These are phyloP conservation scores for Cystobasidium sp. DNA, from an alignment of 1,284 basidiomycete genomes.

Conservation along the genomic window DNA sequence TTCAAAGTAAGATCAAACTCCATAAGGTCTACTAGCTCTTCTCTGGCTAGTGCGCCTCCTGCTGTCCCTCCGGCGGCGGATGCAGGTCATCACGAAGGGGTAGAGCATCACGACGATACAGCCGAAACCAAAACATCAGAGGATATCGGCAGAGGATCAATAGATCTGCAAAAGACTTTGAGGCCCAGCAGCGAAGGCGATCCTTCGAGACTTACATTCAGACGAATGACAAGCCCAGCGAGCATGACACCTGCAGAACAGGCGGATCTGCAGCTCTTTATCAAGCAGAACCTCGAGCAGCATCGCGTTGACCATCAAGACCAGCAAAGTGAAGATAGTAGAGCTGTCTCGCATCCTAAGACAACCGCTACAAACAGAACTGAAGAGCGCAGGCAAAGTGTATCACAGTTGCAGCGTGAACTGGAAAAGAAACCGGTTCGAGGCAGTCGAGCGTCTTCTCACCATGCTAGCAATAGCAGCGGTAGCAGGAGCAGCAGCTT, in stretches of 20 bases:
- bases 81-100: not conserved
- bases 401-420: not conserved
- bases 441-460: not conserved
- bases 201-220: not conserved
- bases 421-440: not conserved
- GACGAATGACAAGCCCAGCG: conserved; percentile 11
- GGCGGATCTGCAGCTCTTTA: not conserved
- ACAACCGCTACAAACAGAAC: not conserved
- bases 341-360: not conserved
- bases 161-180: conserved; percentile 21
- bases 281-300: not conserved
- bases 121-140: not conserved
- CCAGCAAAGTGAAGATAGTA: not conserved
- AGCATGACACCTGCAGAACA: conserved; percentile 19
- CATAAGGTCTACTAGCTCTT: not conserved
- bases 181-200: conserved; percentile 19
- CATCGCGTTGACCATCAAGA: not conserved
- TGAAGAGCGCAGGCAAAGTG: not conserved
- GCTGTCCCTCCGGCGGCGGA: not conserved
- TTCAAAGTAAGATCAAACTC: conserved; percentile 19
- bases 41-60: not conserved
- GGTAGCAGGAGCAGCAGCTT: not conserved
- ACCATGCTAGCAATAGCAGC: not conserved
- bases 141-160: conserved; percentile 13
- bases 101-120: not conserved